phyloP scores from a whole-genome alignment of 305 asterid species.

The Rubia balearica region DNA sequence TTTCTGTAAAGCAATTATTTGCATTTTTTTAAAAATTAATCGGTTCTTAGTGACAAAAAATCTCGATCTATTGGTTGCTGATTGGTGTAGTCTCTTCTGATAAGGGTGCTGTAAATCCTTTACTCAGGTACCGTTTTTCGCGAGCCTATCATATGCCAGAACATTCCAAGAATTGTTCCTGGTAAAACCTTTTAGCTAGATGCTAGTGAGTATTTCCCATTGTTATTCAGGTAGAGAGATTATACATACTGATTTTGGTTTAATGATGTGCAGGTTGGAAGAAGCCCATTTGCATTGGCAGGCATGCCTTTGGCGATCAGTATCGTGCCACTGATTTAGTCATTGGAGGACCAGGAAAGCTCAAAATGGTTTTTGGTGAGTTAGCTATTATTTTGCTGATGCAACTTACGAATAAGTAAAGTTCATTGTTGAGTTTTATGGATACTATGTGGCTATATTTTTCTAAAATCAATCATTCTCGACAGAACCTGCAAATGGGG shows the following conservation, averaged over 20 bases:
- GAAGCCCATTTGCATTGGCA: slow-evolving; percentile 86
- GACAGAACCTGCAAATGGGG: slow-evolving; percentile 70
- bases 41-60: not conserved
- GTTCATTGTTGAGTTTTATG: not conserved
- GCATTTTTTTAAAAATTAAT: not conserved
- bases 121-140: slow-evolving; percentile 78
- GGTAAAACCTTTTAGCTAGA: slow-evolving; percentile 38
- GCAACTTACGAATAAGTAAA: not conserved
- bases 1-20: not conserved
- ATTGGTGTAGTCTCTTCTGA: not conserved
- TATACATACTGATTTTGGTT: slow-evolving; percentile 4
- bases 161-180: slow-evolving; percentile 69
- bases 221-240: slow-evolving; percentile 8
- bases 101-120: slow-evolving; percentile 18
- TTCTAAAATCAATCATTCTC: not conserved
- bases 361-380: slow-evolving; percentile 82
- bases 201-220: slow-evolving; percentile 12
- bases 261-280: slow-evolving; percentile 60
- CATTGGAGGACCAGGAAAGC: slow-evolving; percentile 72
- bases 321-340: slow-evolving; percentile 73
- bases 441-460: not conserved
- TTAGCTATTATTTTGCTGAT: not conserved
- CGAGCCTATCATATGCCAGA: slow-evolving; percentile 75
- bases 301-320: slow-evolving; percentile 93
- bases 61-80: not conserved